Conservation (phyloP, 148 eudicot genomes). For the Nyssa sinensis region DNA sequence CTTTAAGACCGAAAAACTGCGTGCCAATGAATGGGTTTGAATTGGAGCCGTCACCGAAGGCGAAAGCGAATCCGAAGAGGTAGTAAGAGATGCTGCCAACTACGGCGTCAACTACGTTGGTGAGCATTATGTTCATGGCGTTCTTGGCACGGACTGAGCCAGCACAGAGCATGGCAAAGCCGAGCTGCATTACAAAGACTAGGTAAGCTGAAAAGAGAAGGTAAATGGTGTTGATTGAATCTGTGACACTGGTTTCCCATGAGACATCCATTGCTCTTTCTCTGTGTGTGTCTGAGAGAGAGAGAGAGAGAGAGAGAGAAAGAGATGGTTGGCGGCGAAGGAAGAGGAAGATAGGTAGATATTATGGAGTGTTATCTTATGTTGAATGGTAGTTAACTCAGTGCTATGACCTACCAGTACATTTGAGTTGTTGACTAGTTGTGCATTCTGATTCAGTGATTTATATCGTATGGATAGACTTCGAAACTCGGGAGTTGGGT, state of each 20-base stretch:
- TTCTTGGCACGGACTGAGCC: constrained; percentile 85
- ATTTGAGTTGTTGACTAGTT: constrained; percentile 14
- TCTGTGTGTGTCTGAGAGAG: background rate
- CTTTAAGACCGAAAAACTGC: constrained; percentile 52
- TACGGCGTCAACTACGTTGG: constrained; percentile 76
- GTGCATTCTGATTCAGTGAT: constrained; percentile 26
- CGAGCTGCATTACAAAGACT: constrained; percentile 75
- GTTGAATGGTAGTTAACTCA: constrained; percentile 21
- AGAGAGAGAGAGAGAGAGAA: constrained; percentile 8
- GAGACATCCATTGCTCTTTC: constrained; percentile 51
- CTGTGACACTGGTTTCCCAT: constrained; percentile 61
- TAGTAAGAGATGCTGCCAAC: constrained; percentile 72
- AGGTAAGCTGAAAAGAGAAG: constrained; percentile 74
- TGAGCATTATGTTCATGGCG: constrained; percentile 76
- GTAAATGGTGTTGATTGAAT: constrained; percentile 62
- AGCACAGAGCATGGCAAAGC: constrained; percentile 84
- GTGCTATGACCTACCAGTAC: background rate
- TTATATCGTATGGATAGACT: background rate
- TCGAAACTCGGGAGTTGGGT: background rate
- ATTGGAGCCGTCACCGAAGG: constrained; percentile 55
- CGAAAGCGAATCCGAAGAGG: constrained; percentile 78
- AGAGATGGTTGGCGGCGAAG: constrained; percentile 22
- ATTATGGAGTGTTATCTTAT: background rate
- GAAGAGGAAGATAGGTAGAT: constrained; percentile 2
- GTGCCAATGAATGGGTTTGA: constrained; percentile 70